Evolutionary conservation across 2,329 filamentous ascomycete species (phyloP).

Genomic region (Cladorrhinum sp.): DNA sequence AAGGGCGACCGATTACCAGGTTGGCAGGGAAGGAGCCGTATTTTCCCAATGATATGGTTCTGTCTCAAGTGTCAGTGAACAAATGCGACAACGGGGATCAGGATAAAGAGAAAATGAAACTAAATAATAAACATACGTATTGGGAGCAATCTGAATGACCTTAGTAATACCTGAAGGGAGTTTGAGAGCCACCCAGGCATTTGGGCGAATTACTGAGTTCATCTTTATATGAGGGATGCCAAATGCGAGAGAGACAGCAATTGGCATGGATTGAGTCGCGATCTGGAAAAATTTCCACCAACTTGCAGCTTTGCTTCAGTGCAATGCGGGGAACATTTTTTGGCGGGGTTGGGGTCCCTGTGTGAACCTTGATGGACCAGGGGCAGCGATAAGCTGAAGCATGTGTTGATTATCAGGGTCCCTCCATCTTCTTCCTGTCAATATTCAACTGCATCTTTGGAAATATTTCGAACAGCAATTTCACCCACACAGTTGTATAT

Average conservation of each 20-base stretch:
- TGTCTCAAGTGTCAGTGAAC: constrained; percentile 36
- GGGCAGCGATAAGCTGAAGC: background rate
- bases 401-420: no score
- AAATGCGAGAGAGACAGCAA: background rate
- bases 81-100: constrained; percentile 18
- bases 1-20: constrained; percentile 85
- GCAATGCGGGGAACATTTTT: constrained; percentile 2
- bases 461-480: no score
- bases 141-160: constrained; percentile 56
- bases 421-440: no score
- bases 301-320: background rate
- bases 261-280: background rate
- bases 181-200: constrained; percentile 59
- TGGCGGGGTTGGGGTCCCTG: background rate
- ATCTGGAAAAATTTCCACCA: constrained; percentile 10
- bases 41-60: constrained; percentile 85
- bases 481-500: no score
- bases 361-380: constrained; percentile 7
- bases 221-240: constrained; percentile 27
- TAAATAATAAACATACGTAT: constrained; percentile 48
- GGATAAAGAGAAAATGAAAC: background rate
- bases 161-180: constrained; percentile 57
- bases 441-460: no score
- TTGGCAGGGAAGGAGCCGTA: constrained; percentile 89
- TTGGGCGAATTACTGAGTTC: constrained; percentile 50